These are phyloP conservation scores for Aspergillus aculeatinus DNA, from an alignment of 2,329 filamentous ascomycete species.

Conservation along the genomic window DNA sequence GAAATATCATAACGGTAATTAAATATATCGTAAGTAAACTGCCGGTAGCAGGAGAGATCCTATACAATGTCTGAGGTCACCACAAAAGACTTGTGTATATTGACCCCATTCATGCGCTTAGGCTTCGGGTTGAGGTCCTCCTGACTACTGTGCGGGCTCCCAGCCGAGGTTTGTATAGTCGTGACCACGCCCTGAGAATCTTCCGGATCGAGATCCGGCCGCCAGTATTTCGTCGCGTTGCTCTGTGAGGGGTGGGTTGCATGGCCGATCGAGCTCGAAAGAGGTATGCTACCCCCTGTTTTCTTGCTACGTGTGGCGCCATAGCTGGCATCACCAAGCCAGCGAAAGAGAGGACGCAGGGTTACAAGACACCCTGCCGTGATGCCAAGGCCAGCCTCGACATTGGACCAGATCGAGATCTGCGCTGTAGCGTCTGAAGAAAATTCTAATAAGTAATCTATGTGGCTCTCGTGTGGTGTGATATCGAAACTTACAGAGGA, in stretches of 20 bases:
- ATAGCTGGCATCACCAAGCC: conserved; percentile 33
- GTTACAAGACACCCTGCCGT: conserved; percentile 51
- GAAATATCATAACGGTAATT: background rate
- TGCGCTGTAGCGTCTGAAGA: conserved; percentile 32
- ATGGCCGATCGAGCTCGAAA: conserved; percentile 30
- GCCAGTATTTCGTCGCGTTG: conserved; percentile 32
- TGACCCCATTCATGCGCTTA: conserved; percentile 28
- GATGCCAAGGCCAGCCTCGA: conserved; percentile 43
- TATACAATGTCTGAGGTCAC: conserved; percentile 29
- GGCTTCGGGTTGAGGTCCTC: conserved; percentile 33
- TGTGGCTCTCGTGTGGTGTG: background rate
- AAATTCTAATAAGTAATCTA: conserved; percentile 14
- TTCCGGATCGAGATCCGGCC: conserved; percentile 30
- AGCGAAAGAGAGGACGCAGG: conserved; percentile 50
- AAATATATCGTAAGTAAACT: background rate
- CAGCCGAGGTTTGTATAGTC: conserved; percentile 28
- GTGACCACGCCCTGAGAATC: conserved; percentile 28
- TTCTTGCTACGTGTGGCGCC: conserved; percentile 25
- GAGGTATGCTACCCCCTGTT: conserved; percentile 29
- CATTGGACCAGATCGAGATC: conserved; percentile 44
- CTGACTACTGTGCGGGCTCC: conserved; percentile 33
- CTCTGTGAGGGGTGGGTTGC: conserved; percentile 14
- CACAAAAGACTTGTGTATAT: conserved; percentile 36
- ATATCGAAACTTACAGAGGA: conserved; percentile 32
- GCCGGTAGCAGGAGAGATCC: background rate